Evolutionary conservation across 306 rosid species (phyloP), one percentile per base, ranked within the genome.

Genomic region (Vachellia pachyceras): DNA sequence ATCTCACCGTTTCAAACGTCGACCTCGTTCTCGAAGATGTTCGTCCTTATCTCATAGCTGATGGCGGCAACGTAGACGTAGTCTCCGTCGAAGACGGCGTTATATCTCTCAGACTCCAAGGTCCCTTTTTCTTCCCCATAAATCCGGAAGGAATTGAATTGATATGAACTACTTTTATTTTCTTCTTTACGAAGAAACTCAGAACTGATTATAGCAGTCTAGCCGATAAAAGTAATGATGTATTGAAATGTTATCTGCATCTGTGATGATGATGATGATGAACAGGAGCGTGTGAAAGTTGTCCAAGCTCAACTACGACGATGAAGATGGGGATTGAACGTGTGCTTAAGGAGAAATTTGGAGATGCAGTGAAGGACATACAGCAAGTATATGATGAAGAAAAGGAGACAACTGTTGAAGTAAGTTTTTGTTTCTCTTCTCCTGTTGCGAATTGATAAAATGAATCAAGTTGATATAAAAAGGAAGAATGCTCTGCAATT

Each of bases 291-390:
- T 93, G 99, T 69, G 97, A 88, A 60, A 91, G 97, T 84, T 96
- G 98, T 81, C 99, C 98, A 0, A 93, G 97, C 91, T 96, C 99
- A 14, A 95, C 98, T 8, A 95, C 97, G 13, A 95, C 99, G 3
- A 92, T 96, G 99, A 90, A 83, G 69, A 93, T 93, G 99, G 98
- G 98, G 22, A 95, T 92, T n/a, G 98, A 95, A 55, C 92, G 98
- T 5, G 98, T 92, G 42, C 89, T 93, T 0, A 95, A 93, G 84
- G 99, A 96, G 15, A 96, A 93, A 85, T 96, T 96, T 41, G 98
- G 99, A 5, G 97, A 93, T 44, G 85, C 91, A 0, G 79, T 96
- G 20, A 90, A 84, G 87, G 94, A 93, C 25, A 89, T 93, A 17
- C 85, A 78, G 13, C 99, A 93, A 80, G 89, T 93, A 0, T 86